Evolutionary conservation across 345 rosid genomes (phyloP).

Genomic region (Eucalyptus cloeziana): DNA sequence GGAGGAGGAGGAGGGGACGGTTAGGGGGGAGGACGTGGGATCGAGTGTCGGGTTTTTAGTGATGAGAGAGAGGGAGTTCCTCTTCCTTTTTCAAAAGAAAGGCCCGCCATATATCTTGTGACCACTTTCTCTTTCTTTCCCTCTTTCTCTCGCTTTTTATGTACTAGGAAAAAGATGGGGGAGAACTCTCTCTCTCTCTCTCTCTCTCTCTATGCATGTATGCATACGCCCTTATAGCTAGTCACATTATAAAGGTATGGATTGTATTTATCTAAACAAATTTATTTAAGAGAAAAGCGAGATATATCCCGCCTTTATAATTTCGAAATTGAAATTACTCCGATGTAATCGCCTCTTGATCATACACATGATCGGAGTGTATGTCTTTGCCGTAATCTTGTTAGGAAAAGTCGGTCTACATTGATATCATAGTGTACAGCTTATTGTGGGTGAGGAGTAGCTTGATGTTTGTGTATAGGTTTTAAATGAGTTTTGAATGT

Average conservation of each 20-base stretch:
- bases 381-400: neutral
- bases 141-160: conserved; percentile 8
- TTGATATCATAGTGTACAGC: neutral
- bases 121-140: conserved; percentile 18
- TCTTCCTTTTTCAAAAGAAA: conserved; percentile 34
- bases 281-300: neutral
- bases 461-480: neutral
- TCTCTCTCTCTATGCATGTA: neutral
- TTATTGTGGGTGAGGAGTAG: no score
- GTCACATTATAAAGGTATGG: neutral
- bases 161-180: neutral
- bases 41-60: conserved; percentile 13
- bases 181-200: neutral
- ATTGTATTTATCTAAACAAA: neutral
- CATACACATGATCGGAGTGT: accelerated
- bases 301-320: neutral
- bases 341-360: neutral
- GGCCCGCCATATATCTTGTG: conserved; percentile 47
- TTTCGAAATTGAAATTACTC: neutral
- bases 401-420: neutral
- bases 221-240: neutral
- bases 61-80: neutral
- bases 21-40: conserved; percentile 6
- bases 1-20: neutral
- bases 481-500: neutral